Conservation (phyloP, 345 rosid species). For the Aurinia saxatilis region DNA sequence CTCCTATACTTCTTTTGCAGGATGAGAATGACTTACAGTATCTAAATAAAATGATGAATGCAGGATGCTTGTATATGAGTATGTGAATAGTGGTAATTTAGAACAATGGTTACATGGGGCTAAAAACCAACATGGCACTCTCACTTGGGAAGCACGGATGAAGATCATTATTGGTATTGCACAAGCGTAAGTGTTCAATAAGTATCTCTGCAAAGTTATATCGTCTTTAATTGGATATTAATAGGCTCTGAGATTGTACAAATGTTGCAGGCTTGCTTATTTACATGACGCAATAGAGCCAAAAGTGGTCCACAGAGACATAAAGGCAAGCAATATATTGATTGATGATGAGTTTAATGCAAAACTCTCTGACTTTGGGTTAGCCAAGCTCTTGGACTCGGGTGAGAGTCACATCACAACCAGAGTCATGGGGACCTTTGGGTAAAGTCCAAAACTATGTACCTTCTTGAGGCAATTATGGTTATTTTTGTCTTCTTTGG, state of each 20-base stretch:
- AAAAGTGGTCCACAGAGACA: slow-evolving; percentile 91
- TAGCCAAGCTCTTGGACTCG: slow-evolving; percentile 87
- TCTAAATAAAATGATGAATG: neutral
- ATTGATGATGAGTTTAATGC: slow-evolving; percentile 78
- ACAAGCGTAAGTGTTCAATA: slow-evolving; percentile 60
- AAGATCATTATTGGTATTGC: slow-evolving; percentile 73
- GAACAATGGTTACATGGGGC: slow-evolving; percentile 85
- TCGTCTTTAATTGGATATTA: neutral
- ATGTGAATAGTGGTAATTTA: slow-evolving; percentile 81
- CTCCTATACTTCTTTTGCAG: neutral
- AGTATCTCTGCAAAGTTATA: no score
- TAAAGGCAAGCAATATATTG: slow-evolving; percentile 93
- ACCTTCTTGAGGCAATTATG: slow-evolving; percentile 1
- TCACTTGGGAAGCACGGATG: slow-evolving; percentile 88
- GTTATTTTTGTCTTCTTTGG: neutral
- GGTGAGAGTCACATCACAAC: slow-evolving; percentile 94
- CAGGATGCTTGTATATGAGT: slow-evolving; percentile 87
- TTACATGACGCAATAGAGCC: slow-evolving; percentile 99
- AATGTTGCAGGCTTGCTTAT: slow-evolving; percentile 71
- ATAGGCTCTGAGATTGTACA: slow-evolving; percentile 4
- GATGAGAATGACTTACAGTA: neutral
- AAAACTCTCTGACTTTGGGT: slow-evolving; percentile 95
- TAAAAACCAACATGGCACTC: slow-evolving; percentile 45
- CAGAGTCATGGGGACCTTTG: slow-evolving; percentile 98
- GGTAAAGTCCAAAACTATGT: slow-evolving; percentile 40